A percentile compares a stretch with the other conserved stretches of the same genome.
Conservation (phyloP, 805 yeast species). For the Komagataella mondaviorum region DNA sequence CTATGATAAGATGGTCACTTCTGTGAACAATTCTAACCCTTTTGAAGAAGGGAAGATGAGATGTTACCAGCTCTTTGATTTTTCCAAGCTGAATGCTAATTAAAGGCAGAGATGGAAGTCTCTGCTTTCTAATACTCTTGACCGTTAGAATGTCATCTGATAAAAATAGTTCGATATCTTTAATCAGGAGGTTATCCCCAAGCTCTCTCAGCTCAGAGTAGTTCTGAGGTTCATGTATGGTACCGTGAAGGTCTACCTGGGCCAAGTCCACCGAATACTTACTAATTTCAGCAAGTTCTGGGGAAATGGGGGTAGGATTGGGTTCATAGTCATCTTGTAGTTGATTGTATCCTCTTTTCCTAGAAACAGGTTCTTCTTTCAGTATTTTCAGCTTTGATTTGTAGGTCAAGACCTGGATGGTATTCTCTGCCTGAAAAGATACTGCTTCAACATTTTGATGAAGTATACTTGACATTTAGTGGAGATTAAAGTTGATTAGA, state of each 20-base stretch:
- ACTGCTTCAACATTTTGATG: neutral
- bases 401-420: neutral
- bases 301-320: neutral
- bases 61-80: neutral
- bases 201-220: neutral
- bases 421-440: neutral
- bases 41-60: neutral
- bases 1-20: neutral
- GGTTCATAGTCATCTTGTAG: neutral
- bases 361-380: neutral
- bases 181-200: neutral
- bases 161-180: neutral
- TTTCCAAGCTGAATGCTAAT: neutral
- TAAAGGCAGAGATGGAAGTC: neutral
- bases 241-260: neutral
- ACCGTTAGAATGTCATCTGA: neutral
- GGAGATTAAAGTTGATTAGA: neutral
- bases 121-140: neutral
- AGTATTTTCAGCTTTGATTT: neutral
- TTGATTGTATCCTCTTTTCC: neutral
- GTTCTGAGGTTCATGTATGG: neutral
- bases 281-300: neutral
- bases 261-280: neutral
- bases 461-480: neutral
- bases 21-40: neutral